Evolutionary conservation across 768 basidiomycete species (phyloP), one percentile per base, ranked within the genome.

Genomic region (Panus rudis): DNA sequence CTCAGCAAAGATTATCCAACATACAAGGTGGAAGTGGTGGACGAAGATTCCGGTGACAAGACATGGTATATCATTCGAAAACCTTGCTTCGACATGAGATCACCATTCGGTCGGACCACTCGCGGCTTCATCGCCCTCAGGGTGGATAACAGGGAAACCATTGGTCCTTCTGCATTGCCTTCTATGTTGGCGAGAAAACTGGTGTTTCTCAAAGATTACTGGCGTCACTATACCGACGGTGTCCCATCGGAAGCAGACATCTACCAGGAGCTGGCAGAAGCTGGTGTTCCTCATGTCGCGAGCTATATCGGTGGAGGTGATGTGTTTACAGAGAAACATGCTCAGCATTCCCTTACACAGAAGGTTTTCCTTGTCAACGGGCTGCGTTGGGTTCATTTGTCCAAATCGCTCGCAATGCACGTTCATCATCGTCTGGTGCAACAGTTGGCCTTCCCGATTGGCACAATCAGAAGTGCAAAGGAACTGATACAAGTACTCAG

Each of bases 141-240:
- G 14, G 11, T 41, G 13, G 13, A 20, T 5, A n/a, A 16, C 7
- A 33, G 26, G 12, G 16, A 25, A 25, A n/a, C n/a, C n/a, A n/a
- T n/a, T n/a, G n/a, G n/a, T n/a, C n/a, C n/a, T n/a, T n/a, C n/a
- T 46, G 42, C 32, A 22, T 46, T 12, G 48, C 48, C 6, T 32
- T 30, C 27, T 27, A 41, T 16, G 11, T 41, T 16, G 13, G 16
- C 6, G 13, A 16, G 13, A 33, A 32, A 25, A 25, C 31, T 50
- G n/a, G 39, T 50, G 7, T 50, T 46, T 37, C 13, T 47, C 20
- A 50, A 50, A 33, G 48, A 50, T 34, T 26, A 37, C 7, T 50
- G 45, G 45, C 37, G 48, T 6, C 33, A 6, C n/a, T 17, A 35
- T 14, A 35, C 33, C 8, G n/a, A 17, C 16, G 6, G 33, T 20